A percentile compares a stretch with the other conserved stretches of the same genome.
Conservation (phyloP, 2,329 filamentous ascomycete genomes). For the Mariannaea elegans region DNA sequence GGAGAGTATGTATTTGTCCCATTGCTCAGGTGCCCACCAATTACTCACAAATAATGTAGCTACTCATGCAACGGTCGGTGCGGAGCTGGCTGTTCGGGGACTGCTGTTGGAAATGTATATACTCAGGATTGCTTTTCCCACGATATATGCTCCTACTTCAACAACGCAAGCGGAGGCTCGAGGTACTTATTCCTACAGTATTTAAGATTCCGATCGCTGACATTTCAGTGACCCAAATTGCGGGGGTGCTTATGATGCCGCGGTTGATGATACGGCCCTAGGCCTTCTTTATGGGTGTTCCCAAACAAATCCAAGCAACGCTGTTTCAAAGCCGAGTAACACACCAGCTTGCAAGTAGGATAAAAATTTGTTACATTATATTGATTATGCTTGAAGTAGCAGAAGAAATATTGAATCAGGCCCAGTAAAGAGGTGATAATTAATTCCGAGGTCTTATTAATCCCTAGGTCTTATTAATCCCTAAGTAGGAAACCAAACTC, state of each 20-base stretch:
- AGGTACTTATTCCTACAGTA: conserved; percentile 46
- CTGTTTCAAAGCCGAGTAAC: conserved; percentile 37
- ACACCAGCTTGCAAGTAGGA: conserved; percentile 37
- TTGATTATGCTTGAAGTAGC: no score
- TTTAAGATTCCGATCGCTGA: fast-evolving
- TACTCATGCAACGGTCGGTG: conserved; percentile 61
- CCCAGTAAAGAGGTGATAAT: no score
- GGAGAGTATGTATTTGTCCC: conserved; percentile 55
- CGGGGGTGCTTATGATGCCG: conserved; percentile 53
- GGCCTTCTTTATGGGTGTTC: conserved; percentile 47
- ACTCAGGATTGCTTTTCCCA: conserved; percentile 61
- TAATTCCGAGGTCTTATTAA: no score
- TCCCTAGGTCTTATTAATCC: no score
- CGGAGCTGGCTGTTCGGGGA: conserved; percentile 55
- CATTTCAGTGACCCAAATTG: conserved; percentile 55
- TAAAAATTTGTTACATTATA: not conserved
- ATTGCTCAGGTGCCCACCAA: no score
- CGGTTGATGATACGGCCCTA: conserved; percentile 53
- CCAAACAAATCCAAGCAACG: conserved; percentile 45
- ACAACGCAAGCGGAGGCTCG: conserved; percentile 56
- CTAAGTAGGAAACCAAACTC: no score
- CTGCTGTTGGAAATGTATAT: conserved; percentile 56
- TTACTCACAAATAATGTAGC: no score
- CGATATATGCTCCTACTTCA: conserved; percentile 61
- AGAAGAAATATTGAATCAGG: no score